phyloP scores from a whole-genome alignment of 441 rosid genomes.

The Populus hybrid region DNA sequence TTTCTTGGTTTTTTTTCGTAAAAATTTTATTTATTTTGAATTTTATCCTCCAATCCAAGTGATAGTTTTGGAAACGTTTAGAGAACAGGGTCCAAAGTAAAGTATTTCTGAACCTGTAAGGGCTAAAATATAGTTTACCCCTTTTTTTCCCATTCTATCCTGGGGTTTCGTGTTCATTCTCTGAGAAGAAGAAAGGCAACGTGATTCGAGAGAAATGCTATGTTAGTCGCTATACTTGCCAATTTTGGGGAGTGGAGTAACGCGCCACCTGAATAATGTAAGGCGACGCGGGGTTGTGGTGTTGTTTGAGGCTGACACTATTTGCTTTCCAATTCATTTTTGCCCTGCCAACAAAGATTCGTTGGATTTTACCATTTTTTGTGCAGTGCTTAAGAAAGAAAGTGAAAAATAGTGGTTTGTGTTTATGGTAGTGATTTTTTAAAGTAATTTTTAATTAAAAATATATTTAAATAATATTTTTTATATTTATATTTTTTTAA shows the following conservation, averaged over 20 bases:
- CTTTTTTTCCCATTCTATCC: background rate
- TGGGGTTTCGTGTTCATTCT: conserved; percentile 11
- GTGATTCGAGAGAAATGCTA: background rate
- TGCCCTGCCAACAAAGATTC: background rate
- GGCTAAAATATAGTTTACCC: background rate
- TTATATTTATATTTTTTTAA: too few relatives aligned
- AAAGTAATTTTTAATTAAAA: too few relatives aligned
- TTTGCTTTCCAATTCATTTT: background rate
- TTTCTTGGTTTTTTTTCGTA: too few relatives aligned
- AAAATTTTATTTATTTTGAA: too few relatives aligned
- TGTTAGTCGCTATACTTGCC: background rate
- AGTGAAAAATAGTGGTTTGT: background rate
- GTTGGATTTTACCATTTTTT: background rate
- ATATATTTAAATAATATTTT: too few relatives aligned
- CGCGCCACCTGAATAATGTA: background rate
- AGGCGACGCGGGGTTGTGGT: background rate
- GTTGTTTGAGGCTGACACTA: background rate
- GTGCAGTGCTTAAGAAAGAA: background rate
- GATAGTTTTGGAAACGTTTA: background rate
- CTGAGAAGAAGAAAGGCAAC: conserved; percentile 17
- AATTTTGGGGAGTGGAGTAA: background rate
- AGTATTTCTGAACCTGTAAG: background rate
- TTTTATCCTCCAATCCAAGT: too few relatives aligned
- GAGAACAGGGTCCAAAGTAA: background rate
- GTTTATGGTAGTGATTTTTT: too few relatives aligned